Conservation (phyloP, 305 asterid genomes). For the Fraxinus velutina region DNA sequence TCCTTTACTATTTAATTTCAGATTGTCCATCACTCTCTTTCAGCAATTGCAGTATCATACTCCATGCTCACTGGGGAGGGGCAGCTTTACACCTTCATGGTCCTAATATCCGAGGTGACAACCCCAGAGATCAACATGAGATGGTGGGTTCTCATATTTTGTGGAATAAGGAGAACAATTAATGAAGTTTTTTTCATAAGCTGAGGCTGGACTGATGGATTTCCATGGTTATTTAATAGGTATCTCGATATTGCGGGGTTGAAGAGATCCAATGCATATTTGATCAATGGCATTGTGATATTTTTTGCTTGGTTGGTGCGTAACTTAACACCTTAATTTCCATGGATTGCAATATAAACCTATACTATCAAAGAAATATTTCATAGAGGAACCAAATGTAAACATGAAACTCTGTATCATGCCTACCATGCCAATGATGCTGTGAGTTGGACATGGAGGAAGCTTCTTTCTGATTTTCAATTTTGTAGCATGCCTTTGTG, state of each 20-base stretch:
- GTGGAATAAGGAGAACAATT: neutral
- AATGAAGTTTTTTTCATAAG: conserved; percentile 1
- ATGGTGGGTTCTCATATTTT: conserved; percentile 50
- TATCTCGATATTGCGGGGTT: conserved; percentile 81
- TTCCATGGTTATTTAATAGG: conserved; percentile 45
- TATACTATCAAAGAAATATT: neutral
- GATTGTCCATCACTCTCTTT: conserved; percentile 92
- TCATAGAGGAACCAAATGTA: neutral
- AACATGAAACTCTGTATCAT: neutral
- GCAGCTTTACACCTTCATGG: conserved; percentile 97
- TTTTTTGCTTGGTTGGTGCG: conserved; percentile 91
- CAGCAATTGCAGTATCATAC: conserved; percentile 86
- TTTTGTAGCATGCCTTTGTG: neutral
- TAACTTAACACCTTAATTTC: conserved; percentile 5
- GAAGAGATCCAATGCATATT: conserved; percentile 73
- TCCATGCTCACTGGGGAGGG: conserved; percentile 90
- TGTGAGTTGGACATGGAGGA: neutral
- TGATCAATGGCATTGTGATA: conserved; percentile 72
- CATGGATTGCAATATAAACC: neutral
- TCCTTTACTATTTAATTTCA: conserved; percentile 46
- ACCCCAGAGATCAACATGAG: conserved; percentile 95
- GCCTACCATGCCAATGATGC: neutral
- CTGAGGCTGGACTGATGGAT: conserved; percentile 23
- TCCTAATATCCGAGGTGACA: conserved; percentile 88
- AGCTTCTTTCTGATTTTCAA: neutral